phyloP scores from a whole-genome alignment of 1,139 yeast species.

The Candida buenavistaensis region DNA sequence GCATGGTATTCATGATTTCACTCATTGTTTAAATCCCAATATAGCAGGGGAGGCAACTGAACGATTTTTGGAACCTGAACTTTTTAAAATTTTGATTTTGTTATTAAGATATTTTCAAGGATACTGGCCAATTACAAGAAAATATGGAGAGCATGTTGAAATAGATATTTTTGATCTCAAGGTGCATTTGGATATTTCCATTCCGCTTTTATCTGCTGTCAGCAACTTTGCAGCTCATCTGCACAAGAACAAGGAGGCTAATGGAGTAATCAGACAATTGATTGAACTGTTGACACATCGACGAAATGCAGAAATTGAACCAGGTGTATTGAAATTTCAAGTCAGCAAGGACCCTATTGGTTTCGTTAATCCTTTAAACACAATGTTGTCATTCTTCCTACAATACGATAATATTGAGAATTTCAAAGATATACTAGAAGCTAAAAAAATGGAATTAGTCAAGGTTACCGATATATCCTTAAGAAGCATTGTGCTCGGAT shows the following conservation, averaged over 20 bases:
- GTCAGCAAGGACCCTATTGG: slow-evolving; percentile 54
- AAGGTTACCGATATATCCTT: slow-evolving; percentile 56
- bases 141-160: slow-evolving; percentile 69
- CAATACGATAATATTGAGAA: slow-evolving; percentile 29
- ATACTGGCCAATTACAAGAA: slow-evolving; percentile 54
- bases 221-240: slow-evolving; percentile 42
- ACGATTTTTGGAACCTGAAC: slow-evolving; percentile 27
- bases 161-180: slow-evolving; percentile 51
- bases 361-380: slow-evolving; percentile 59
- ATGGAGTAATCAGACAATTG: slow-evolving; percentile 8
- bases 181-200: slow-evolving; percentile 48
- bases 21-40: slow-evolving; percentile 41
- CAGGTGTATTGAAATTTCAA: slow-evolving; percentile 39
- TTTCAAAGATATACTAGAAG: slow-evolving; percentile 18
- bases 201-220: slow-evolving; percentile 48
- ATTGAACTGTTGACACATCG: slow-evolving; percentile 14
- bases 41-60: slow-evolving; percentile 21
- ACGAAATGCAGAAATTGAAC: slow-evolving; percentile 26
- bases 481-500: slow-evolving; percentile 61
- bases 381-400: slow-evolving; percentile 48
- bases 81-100: slow-evolving; percentile 38
- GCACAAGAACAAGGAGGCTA: slow-evolving; percentile 18
- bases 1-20: slow-evolving; percentile 42
- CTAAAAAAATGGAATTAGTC: slow-evolving; percentile 29
- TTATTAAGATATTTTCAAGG: slow-evolving; percentile 57